Evolutionary conservation across 1,284 basidiomycete species (phyloP), one percentile per base, ranked within the genome.

Genomic region (Apiotrichum montevideense): DNA sequence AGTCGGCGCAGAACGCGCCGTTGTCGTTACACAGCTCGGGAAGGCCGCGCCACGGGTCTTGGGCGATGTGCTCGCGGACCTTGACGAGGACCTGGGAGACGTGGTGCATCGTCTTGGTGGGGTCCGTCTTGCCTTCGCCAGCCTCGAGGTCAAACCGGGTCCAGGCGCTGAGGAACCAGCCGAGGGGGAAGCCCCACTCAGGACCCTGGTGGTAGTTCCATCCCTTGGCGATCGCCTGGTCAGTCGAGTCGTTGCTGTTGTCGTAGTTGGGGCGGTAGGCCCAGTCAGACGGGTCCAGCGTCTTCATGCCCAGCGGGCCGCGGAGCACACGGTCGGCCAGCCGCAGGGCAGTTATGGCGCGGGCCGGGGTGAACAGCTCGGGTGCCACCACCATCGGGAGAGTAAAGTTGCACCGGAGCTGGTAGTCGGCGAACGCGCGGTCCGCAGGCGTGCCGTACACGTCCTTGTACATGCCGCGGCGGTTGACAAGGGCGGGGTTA

Each of bases 311-410:
- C 58, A 97, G 79, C 5, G 93, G 93, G 1, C 84, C 84, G 14
- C 88, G 83, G 33, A 97, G 78, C 39, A 85, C 79, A 64, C 85
- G 76, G 71, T 94, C 90, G 1, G 86, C 87, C 15, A 91, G 77
- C 61, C 83, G 81, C 40, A 97, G 78, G 0, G 91, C 90, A 5
- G 79, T 81, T 35, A 96, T 77, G 0, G 91, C 95, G 67, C 88
- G 87, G 54, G 83, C 75, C 4, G 84, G 83, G 55, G 91, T 83
- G 76, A 98, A 98, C 46, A 98, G 78, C 76, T 98, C 95, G 6
- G 95, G 95, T 1, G 95, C 95, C 40, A 98, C 93, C 6, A 88
- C 84, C 95, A 98, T 98, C 1, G 95, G 90, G 62, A 98, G 89
- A 14, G 90, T 85, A 80, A 93, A 95, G 78, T 97, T 96, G 68